Evolutionary conservation across 345 rosid genomes (phyloP).

Genomic region (Camelina neglecta): DNA sequence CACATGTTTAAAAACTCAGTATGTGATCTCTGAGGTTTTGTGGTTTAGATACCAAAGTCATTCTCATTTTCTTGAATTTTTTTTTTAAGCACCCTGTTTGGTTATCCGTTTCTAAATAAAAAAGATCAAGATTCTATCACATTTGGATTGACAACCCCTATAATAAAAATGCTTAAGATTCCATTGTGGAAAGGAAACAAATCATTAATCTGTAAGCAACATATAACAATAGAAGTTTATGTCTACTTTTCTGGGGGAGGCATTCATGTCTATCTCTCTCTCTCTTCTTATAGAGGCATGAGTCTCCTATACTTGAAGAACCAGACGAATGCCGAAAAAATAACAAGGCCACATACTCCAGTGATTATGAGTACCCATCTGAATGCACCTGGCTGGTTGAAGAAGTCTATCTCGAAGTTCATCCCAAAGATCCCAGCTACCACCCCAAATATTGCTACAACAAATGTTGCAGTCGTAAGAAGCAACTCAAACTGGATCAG

Average conservation of each 20-base stretch:
- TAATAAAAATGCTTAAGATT: neutral
- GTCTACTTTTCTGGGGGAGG: constrained; percentile 1
- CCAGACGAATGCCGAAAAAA: constrained; percentile 83
- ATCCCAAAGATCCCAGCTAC: constrained; percentile 98
- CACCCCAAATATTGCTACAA: constrained; percentile 94
- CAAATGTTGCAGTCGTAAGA: constrained; percentile 89
- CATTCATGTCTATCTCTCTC: constrained; percentile 33
- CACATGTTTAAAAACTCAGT: neutral
- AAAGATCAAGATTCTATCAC: constrained; percentile 4
- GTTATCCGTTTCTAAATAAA: constrained; percentile 11
- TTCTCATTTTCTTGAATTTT: neutral
- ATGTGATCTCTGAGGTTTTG: neutral
- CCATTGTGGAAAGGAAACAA: constrained; percentile 19
- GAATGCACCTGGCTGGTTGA: constrained; percentile 71
- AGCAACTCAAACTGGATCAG: constrained; percentile 95
- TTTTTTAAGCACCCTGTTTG: neutral
- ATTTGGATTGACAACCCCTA: neutral
- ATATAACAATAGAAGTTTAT: constrained; percentile 12
- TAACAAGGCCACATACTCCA: constrained; percentile 60
- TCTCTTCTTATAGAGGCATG: constrained; percentile 66
- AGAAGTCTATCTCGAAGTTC: constrained; percentile 77
- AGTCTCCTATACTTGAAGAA: constrained; percentile 93
- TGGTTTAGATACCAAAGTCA: neutral
- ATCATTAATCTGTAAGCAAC: constrained; percentile 21
- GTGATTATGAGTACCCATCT: constrained; percentile 88